phyloP scores from a whole-genome alignment of 2,329 filamentous ascomycete genomes.

The Xylaria multiplex region DNA sequence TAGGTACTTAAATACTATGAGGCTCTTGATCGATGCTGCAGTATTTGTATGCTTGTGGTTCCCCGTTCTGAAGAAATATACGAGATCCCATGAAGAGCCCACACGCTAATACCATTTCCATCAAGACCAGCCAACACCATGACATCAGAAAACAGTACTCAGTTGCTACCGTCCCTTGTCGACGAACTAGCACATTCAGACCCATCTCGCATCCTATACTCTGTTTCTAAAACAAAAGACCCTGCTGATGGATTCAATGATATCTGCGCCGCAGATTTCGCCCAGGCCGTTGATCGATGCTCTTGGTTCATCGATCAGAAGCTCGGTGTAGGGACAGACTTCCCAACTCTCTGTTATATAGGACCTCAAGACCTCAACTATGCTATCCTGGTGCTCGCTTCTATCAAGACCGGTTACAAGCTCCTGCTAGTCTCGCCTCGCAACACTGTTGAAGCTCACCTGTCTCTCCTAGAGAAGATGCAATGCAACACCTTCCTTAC shows the following conservation, averaged over 20 bases:
- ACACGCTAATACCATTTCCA: neutral
- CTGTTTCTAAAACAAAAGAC: constrained; percentile 39
- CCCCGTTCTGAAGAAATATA: no score
- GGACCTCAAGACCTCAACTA: constrained; percentile 53
- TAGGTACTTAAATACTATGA: no score
- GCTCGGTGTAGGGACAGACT: constrained; percentile 45
- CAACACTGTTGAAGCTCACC: constrained; percentile 47
- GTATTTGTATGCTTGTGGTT: no score
- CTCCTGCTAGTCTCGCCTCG: constrained; percentile 49
- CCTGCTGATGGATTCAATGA: constrained; percentile 42
- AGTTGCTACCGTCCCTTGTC: constrained; percentile 38
- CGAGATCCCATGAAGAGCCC: neutral
- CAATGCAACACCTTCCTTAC: constrained; percentile 44
- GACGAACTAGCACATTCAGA: constrained; percentile 41
- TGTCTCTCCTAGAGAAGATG: constrained; percentile 43
- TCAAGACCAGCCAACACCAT: neutral
- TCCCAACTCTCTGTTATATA: constrained; percentile 51
- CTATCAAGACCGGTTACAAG: constrained; percentile 57
- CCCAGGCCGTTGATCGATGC: constrained; percentile 42
- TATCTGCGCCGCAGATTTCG: constrained; percentile 34
- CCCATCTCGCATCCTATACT: constrained; percentile 42
- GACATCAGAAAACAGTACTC: neutral
- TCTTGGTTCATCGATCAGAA: constrained; percentile 48
- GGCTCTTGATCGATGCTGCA: no score
- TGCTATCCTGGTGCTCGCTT: constrained; percentile 52